A percentile compares a stretch with the other conserved stretches of the same genome.
Conservation (phyloP, 1,139 yeast species). For the Taphrina betulina region DNA sequence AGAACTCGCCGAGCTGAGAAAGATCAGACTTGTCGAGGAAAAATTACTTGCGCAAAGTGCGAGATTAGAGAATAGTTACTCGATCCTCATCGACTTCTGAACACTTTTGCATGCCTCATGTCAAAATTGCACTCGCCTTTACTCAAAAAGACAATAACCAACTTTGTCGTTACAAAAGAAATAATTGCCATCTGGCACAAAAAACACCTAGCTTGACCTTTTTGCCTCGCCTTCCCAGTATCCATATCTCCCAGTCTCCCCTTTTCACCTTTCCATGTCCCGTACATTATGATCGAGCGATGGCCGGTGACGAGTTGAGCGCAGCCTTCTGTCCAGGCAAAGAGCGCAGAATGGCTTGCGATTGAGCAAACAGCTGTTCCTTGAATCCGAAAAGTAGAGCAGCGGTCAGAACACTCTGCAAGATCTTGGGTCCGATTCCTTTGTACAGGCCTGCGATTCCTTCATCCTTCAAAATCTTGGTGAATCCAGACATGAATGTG, state of each 20-base stretch:
- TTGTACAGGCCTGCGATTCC: conserved; percentile 77
- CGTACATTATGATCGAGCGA: conserved; percentile 8
- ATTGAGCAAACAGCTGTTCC: conserved; percentile 58
- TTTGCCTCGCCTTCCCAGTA: too few species aligned
- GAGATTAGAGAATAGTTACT: conserved; percentile 7
- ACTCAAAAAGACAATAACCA: too few species aligned
- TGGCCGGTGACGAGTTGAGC: conserved; percentile 3
- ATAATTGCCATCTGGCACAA: too few species aligned
- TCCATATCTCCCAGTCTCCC: too few species aligned
- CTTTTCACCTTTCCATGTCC: too few species aligned
- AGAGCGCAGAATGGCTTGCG: conserved; percentile 9
- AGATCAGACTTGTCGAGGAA: conserved; percentile 25
- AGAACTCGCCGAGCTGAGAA: conserved; percentile 23
- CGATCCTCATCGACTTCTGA: conserved; percentile 11
- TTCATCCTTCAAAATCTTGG: conserved; percentile 60
- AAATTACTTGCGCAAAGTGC: conserved; percentile 17
- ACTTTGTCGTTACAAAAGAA: too few species aligned
- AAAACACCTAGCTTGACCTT: too few species aligned
- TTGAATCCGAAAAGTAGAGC: conserved; percentile 89
- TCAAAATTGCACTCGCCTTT: too few species aligned
- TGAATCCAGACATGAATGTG: conserved; percentile 43
- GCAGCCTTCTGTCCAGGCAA: conserved; percentile 20
- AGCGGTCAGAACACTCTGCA: conserved; percentile 82
- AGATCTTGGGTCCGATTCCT: conserved; percentile 73
- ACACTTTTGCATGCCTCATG: too few species aligned